A percentile compares a stretch with the other conserved stretches of the same genome.
Conservation (phyloP, 106 monocot genomes). For the Apostasia shenzhenica region DNA sequence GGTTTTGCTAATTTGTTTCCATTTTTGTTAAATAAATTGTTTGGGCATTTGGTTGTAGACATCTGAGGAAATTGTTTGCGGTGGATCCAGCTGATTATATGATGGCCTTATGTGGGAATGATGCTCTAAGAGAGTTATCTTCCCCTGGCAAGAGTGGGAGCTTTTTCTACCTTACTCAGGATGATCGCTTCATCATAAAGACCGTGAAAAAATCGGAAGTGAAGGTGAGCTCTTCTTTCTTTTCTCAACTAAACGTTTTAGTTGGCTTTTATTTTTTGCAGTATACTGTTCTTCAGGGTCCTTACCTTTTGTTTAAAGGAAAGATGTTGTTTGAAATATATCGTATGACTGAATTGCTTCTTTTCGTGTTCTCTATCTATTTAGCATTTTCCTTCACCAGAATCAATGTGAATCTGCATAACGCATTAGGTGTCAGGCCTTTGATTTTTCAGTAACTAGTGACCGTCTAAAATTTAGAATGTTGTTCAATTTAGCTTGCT, state of each 20-base stretch:
- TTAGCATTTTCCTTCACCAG: too few species aligned
- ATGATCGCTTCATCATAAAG: constrained; percentile 94
- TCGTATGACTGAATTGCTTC: too few species aligned
- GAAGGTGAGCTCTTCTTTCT: constrained; percentile 33
- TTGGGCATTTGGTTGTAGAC: constrained; percentile 28
- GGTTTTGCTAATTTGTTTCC: neutral
- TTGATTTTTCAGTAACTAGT: too few species aligned
- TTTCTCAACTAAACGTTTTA: too few species aligned
- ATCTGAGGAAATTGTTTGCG: constrained; percentile 64
- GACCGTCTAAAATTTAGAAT: too few species aligned
- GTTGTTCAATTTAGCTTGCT: neutral
- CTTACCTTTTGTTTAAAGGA: too few species aligned
- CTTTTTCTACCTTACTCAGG: constrained; percentile 87
- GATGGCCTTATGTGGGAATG: constrained; percentile 84
- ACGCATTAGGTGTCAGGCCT: too few species aligned
- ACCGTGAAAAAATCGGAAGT: constrained; percentile 93
- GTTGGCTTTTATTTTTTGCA: too few species aligned
- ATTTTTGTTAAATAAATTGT: neutral
- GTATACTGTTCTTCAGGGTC: too few species aligned
- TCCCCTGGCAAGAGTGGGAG: constrained; percentile 97
- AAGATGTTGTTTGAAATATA: too few species aligned
- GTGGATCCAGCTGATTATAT: constrained; percentile 92
- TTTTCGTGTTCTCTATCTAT: too few species aligned
- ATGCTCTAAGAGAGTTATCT: constrained; percentile 77
- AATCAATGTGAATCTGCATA: too few species aligned